A percentile compares a stretch with the other conserved stretches of the same genome.
phyloP scores from a whole-genome alignment of 169 alveolate genomes.

The Plasmodium knowlesi region DNA sequence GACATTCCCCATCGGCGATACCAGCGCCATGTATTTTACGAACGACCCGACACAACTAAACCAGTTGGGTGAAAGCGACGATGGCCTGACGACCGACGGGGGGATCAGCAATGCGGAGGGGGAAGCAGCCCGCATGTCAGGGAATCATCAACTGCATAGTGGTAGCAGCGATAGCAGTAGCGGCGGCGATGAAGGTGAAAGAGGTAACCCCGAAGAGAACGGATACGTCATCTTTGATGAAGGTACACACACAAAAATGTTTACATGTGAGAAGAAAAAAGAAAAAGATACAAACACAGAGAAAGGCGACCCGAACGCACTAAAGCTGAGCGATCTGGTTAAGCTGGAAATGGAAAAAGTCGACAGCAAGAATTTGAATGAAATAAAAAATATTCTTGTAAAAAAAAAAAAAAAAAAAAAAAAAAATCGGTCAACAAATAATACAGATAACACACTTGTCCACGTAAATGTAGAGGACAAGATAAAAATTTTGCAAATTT shows the following conservation, averaged over 20 bases:
- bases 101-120: background rate
- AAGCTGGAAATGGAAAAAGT: conserved; percentile 13
- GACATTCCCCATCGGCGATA: conserved; percentile 1
- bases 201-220: background rate
- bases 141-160: background rate
- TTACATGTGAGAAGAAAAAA: conserved; percentile 6
- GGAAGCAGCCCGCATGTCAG: background rate
- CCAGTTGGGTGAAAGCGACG: background rate
- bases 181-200: background rate
- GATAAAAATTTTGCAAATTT: conserved; percentile 47
- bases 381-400: conserved; percentile 5
- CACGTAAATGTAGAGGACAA: conserved; percentile 27
- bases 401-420: conserved; percentile 40
- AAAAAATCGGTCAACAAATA: background rate
- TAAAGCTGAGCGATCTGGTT: conserved; percentile 48
- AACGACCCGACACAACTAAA: background rate
- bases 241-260: background rate
- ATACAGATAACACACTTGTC: background rate
- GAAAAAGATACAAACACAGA: background rate
- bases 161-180: background rate
- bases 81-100: background rate
- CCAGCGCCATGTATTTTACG: background rate
- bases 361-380: background rate
- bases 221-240: background rate
- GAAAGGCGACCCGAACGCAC: background rate